Evolutionary conservation across 2,329 filamentous ascomycete genomes (phyloP).

Genomic region (Penicillium sp.): DNA sequence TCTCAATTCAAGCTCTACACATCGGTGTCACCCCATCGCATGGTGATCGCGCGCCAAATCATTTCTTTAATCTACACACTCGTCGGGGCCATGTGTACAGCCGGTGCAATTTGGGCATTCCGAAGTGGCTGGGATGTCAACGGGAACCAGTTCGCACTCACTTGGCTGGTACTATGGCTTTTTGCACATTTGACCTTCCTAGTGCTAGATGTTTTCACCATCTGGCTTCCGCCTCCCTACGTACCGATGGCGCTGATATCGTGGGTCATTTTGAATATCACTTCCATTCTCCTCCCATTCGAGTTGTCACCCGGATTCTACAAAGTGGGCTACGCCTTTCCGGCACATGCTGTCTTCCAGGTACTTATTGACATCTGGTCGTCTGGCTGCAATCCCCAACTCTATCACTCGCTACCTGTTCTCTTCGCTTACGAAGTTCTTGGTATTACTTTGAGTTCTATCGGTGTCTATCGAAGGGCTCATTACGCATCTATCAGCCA

Average conservation of each 20-base stretch:
- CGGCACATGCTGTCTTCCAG: constrained; percentile 42
- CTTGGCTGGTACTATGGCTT: constrained; percentile 46
- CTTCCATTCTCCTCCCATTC: constrained; percentile 43
- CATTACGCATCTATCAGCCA: constrained; percentile 18
- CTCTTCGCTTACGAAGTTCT: constrained; percentile 41
- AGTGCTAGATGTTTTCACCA: constrained; percentile 44
- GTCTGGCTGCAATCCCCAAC: constrained; percentile 39
- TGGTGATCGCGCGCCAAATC: constrained; percentile 32
- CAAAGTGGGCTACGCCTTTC: constrained; percentile 39
- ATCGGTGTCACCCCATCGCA: constrained; percentile 27
- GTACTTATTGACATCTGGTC: constrained; percentile 46
- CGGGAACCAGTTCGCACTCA: constrained; percentile 41
- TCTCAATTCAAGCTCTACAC: constrained; percentile 37
- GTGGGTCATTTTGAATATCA: constrained; percentile 47
- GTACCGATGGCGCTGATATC: constrained; percentile 46
- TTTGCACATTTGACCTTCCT: constrained; percentile 46
- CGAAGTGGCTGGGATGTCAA: constrained; percentile 39
- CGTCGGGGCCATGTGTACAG: constrained; percentile 39
- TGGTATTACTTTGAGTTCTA: constrained; percentile 10
- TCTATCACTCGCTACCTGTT: constrained; percentile 42
- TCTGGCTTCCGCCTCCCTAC: constrained; percentile 38
- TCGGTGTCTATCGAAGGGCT: constrained; percentile 20
- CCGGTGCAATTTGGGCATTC: constrained; percentile 47
- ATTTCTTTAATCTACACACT: constrained; percentile 40
- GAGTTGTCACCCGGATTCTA: constrained; percentile 44